A percentile compares a stretch with the other conserved stretches of the same genome.
These are phyloP conservation scores for Neonectria hederae DNA, from an alignment of 2,329 filamentous ascomycete species.

Conservation along the genomic window DNA sequence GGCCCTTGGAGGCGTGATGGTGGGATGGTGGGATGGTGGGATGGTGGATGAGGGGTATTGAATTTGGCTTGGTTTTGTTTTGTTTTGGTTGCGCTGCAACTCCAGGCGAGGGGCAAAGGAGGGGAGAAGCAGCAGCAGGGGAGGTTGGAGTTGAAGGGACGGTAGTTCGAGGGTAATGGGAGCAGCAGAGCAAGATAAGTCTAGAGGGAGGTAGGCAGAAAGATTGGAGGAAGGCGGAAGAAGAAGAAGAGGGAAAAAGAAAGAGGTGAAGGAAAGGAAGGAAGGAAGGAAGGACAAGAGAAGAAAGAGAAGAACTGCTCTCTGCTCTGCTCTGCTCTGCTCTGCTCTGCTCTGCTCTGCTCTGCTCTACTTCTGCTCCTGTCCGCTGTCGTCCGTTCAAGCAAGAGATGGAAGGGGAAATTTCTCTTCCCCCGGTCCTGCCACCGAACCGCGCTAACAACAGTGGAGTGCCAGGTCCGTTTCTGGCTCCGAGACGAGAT, in stretches of 20 bases:
- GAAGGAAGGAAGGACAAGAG: background rate
- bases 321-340: no score
- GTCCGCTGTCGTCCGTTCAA: conserved; percentile 11
- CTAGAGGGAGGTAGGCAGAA: conserved; percentile 12
- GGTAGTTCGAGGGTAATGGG: background rate
- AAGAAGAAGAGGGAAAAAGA: conserved; percentile 3
- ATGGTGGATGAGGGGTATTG: conserved; percentile 22
- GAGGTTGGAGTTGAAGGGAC: background rate
- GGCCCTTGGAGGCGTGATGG: background rate
- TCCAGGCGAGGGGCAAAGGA: conserved; percentile 31
- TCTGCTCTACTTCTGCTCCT: no score
- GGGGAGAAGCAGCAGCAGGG: conserved; percentile 42
- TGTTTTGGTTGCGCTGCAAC: conserved; percentile 26
- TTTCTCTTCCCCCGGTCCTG: conserved; percentile 29
- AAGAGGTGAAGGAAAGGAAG: no score
- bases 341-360: no score
- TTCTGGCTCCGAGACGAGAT: conserved; percentile 34
- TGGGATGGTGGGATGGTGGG: background rate
- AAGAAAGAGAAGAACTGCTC: conserved; percentile 24
- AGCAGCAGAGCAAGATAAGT: conserved; percentile 7
- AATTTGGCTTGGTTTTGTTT: conserved; percentile 10
- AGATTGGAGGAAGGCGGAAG: conserved; percentile 2
- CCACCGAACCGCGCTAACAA: conserved; percentile 15
- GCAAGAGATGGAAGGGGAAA: conserved; percentile 24
- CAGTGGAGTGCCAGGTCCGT: conserved; percentile 28